phyloP scores from a whole-genome alignment of 495 filamentous ascomycete genomes.

The Xylaria flabelliformis region DNA sequence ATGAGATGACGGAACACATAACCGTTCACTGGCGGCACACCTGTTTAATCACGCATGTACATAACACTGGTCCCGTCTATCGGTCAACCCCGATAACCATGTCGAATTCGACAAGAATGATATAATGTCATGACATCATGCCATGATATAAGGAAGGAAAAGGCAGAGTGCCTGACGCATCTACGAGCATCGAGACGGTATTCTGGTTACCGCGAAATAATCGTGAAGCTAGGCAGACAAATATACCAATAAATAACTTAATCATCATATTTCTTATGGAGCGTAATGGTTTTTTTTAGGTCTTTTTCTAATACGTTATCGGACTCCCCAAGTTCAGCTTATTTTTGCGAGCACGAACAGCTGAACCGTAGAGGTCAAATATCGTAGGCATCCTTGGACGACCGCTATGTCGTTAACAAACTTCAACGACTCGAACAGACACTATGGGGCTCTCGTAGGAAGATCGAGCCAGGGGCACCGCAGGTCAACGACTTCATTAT shows the following conservation, averaged over 20 bases:
- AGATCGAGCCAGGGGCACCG: background rate
- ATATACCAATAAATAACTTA: slow-evolving; percentile 11
- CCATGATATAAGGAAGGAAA: background rate
- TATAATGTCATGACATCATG: background rate
- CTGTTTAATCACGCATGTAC: slow-evolving; percentile 3
- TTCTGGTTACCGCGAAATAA: background rate
- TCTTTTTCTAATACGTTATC: background rate
- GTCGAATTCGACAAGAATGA: background rate
- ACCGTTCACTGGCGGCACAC: background rate
- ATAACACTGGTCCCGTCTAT: background rate
- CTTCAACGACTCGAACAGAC: background rate
- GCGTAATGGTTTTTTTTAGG: too few relatives aligned
- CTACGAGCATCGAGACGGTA: background rate
- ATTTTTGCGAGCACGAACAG: background rate
- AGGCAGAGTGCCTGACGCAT: background rate
- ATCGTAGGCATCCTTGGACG: background rate
- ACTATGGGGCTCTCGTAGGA: background rate
- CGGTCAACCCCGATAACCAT: background rate
- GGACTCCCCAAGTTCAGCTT: background rate
- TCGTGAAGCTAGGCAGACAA: background rate
- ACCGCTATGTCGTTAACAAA: background rate
- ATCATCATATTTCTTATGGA: background rate
- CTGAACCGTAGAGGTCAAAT: background rate
- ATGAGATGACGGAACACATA: slow-evolving; percentile 14
- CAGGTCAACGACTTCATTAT: background rate